A percentile compares a stretch with the other conserved stretches of the same genome.
Evolutionary conservation across 1,284 basidiomycete species (phyloP).

Genomic region (Fomitopsis pinicola): DNA sequence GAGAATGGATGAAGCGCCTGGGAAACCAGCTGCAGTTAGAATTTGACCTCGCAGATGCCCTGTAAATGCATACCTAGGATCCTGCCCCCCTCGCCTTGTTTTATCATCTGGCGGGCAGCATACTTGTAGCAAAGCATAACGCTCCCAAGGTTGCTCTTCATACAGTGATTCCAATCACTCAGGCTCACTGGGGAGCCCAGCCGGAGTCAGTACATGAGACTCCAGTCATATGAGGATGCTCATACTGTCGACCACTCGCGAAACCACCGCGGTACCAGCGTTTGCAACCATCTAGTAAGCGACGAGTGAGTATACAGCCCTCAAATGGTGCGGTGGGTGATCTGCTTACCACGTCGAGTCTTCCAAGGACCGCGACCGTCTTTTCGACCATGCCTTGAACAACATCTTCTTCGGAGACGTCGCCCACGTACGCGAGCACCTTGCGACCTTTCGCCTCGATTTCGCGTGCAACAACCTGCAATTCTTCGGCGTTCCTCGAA

Average conservation of each 20-base stretch:
- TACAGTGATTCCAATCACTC: slow-evolving; percentile 23
- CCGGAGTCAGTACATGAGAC: not conserved
- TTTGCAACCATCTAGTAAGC: slow-evolving; percentile 27
- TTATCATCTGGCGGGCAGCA: slow-evolving; percentile 28
- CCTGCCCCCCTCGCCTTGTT: slow-evolving; percentile 31
- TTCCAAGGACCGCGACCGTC: slow-evolving; percentile 4
- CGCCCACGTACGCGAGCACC: slow-evolving; percentile 1
- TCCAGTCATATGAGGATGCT: too few species aligned
- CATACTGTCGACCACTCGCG: slow-evolving; percentile 20
- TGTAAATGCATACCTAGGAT: slow-evolving; percentile 23
- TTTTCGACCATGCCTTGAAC: slow-evolving; percentile 5
- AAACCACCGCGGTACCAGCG: slow-evolving; percentile 22
- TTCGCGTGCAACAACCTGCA: slow-evolving; percentile 8
- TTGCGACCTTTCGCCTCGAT: slow-evolving; percentile 3
- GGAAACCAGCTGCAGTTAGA: not conserved
- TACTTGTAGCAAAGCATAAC: slow-evolving; percentile 31
- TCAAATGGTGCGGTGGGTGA: not conserved
- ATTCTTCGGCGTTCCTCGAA: slow-evolving; percentile 7
- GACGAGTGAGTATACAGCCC: not conserved
- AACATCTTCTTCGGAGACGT: slow-evolving; percentile 8
- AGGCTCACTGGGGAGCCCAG: slow-evolving; percentile 9
- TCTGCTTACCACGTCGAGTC: slow-evolving; percentile 8
- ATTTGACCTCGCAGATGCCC: not conserved
- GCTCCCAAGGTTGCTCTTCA: slow-evolving; percentile 27
- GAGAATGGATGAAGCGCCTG: not conserved